These are phyloP conservation scores for Trametes elegans DNA, from an alignment of 768 basidiomycete species.

Conservation along the genomic window DNA sequence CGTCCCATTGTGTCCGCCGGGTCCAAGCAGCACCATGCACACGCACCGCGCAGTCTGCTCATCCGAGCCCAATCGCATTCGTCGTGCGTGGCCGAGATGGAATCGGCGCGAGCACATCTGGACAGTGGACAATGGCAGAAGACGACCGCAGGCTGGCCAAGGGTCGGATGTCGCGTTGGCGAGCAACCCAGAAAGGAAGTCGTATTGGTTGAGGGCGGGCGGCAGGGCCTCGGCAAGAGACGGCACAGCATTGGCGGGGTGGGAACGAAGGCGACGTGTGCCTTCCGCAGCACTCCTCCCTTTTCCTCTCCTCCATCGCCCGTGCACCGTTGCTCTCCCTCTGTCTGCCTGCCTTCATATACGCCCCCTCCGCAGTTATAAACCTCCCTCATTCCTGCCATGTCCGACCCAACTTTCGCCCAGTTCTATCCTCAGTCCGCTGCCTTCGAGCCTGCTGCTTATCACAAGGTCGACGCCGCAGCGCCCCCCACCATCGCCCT, in stretches of 20 bases:
- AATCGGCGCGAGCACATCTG: not conserved
- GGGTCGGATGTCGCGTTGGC: slow-evolving; percentile 16
- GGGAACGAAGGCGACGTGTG: slow-evolving; percentile 21
- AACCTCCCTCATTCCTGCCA: slow-evolving; percentile 16
- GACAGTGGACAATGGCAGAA: not conserved
- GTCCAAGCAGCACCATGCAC: no score
- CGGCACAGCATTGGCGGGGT: slow-evolving; percentile 21
- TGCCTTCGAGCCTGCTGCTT: slow-evolving; percentile 17
- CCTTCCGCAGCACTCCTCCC: slow-evolving; percentile 23
- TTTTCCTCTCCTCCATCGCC: slow-evolving; percentile 20
- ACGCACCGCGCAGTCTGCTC: no score
- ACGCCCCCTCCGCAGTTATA: slow-evolving; percentile 23
- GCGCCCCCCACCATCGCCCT: slow-evolving; percentile 21
- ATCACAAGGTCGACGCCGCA: slow-evolving; percentile 19
- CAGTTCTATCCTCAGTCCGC: slow-evolving; percentile 24
- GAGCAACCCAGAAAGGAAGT: slow-evolving; percentile 15
- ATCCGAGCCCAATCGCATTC: no score
- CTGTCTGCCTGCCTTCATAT: slow-evolving; percentile 21
- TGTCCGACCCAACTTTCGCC: slow-evolving; percentile 24
- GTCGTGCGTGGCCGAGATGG: not conserved
- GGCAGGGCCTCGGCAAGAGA: slow-evolving; percentile 17
- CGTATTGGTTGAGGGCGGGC: slow-evolving; percentile 2
- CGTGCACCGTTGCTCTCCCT: slow-evolving; percentile 11
- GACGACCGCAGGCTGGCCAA: slow-evolving; percentile 10
- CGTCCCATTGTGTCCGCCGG: no score